Evolutionary conservation across 2,329 filamentous ascomycete species (phyloP).

Genomic region (Sarocladiaceae sp.): DNA sequence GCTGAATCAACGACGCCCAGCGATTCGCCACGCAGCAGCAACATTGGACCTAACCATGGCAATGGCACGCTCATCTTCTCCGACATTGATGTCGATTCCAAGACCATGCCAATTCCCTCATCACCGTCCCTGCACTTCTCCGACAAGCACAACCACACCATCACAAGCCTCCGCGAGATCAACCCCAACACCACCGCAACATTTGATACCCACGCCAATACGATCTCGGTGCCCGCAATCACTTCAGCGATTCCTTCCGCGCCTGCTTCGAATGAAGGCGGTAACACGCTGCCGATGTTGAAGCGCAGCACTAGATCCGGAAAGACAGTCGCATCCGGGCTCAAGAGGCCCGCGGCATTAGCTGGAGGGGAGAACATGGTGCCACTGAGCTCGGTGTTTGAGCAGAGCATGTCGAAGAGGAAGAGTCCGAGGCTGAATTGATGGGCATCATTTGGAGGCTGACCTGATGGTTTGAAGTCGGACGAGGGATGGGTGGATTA

Average conservation of each 20-base stretch:
- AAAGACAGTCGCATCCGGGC: conserved; percentile 15
- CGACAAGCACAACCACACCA: conserved; percentile 20
- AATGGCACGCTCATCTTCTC: conserved; percentile 4
- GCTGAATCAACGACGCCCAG: conserved; percentile 20
- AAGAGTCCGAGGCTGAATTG: conserved; percentile 48
- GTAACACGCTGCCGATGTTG: conserved; percentile 39
- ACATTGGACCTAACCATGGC: neutral
- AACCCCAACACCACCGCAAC: conserved; percentile 45
- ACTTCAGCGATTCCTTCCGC: neutral
- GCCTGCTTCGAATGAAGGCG: conserved; percentile 10
- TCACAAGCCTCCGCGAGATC: conserved; percentile 48
- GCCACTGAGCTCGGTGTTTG: conserved; percentile 29
- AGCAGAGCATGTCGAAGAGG: conserved; percentile 40
- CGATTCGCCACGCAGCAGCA: conserved; percentile 14
- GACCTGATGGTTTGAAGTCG: no score
- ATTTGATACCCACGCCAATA: conserved; percentile 39
- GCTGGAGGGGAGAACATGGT: conserved; percentile 49
- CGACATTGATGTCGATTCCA: conserved; percentile 3
- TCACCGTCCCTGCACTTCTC: conserved; percentile 8
- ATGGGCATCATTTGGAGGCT: no score
- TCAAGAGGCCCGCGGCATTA: conserved; percentile 16
- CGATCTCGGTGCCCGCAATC: conserved; percentile 29
- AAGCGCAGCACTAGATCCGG: conserved; percentile 33
- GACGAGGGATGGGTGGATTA: no score
- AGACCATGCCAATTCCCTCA: conserved; percentile 21